Base-by-base conservation (phyloP, 768 basidiomycete genomes). In the Boletus eberwhitei region DNA sequence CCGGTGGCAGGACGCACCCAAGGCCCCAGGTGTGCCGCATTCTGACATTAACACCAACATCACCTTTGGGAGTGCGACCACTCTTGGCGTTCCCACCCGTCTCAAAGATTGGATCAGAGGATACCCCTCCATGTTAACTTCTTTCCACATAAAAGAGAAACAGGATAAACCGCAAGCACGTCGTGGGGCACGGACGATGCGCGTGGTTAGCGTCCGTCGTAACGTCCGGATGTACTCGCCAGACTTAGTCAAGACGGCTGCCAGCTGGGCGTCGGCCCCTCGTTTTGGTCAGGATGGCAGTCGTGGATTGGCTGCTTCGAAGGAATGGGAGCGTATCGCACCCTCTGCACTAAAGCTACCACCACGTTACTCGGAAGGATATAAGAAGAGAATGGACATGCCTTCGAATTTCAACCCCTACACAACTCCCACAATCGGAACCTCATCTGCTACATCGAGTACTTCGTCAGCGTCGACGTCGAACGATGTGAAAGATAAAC, bases 41-140 rank as follows among this genome's bases (percentile, higher is more conserved):
- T 58, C 54, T 26, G 69, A 66, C 14, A 67, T 72, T 38, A 69
- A 68, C 52, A 66, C 71, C 44, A 71, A 63, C 32, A 60, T 67
- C 47, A 59, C 72, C 13, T 75, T 78, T 32, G 78, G 76, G 5
- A 82, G 80, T 52, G 79, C 83, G 5, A 75, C 83, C 4, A 75
- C 83, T 8, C 78, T 86, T 5, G 84, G 86, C 3, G 82, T 93
- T 9, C 96, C 95, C 3, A 82, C 84, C 14, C 84, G 90, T n/a
- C 84, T 97, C 57, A 88, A 89, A 63, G 86, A 90, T 60, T 95
- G 93, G 91, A 88, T 96, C 58, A 82, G 88, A 55, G 90, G 90
- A 3, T 97, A 98, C 65, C 93, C 93, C 0, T 69, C 84, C 9
- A 91, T 86, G 80, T 74, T 96, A 5, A 82, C 90, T 1, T 74